Conservation (phyloP, 2,329 filamentous ascomycete species). For the Teratosphaeria viscida region DNA sequence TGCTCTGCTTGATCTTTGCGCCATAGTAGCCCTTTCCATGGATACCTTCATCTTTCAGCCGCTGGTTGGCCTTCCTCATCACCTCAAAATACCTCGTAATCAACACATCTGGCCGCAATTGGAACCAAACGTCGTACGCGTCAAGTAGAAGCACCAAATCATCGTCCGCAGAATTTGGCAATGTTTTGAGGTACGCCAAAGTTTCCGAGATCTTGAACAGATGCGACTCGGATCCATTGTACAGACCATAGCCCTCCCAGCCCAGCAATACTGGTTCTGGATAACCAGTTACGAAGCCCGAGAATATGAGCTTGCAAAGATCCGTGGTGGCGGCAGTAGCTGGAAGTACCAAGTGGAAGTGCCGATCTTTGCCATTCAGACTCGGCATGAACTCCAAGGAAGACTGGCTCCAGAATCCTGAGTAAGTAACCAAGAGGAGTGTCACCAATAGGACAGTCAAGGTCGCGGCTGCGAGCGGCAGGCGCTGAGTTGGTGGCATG, state of each 20-base stretch:
- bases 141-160: constrained; percentile 57
- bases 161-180: constrained; percentile 13
- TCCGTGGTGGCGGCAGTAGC: constrained; percentile 5
- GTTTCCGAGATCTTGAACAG: constrained; percentile 17
- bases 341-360: constrained; percentile 6
- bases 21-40: constrained; percentile 22
- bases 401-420: not conserved
- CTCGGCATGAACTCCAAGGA: not conserved
- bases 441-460: not conserved
- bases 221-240: constrained; percentile 1
- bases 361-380: not conserved
- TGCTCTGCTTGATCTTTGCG: constrained; percentile 18
- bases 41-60: constrained; percentile 3
- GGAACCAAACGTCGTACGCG: constrained; percentile 53
- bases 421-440: not conserved
- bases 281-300: not conserved
- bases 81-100: constrained; percentile 46
- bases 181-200: constrained; percentile 12
- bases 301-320: constrained; percentile 6
- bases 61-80: constrained; percentile 42
- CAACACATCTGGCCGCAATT: constrained; percentile 53
- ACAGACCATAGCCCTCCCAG: not conserved
- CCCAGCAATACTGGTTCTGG: constrained; percentile 27
- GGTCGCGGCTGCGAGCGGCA: not conserved
- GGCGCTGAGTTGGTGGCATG: not conserved